Evolutionary conservation across 371 early-diverging fungal species (phyloP).

Genomic region (Lichtheimia ramosa): DNA sequence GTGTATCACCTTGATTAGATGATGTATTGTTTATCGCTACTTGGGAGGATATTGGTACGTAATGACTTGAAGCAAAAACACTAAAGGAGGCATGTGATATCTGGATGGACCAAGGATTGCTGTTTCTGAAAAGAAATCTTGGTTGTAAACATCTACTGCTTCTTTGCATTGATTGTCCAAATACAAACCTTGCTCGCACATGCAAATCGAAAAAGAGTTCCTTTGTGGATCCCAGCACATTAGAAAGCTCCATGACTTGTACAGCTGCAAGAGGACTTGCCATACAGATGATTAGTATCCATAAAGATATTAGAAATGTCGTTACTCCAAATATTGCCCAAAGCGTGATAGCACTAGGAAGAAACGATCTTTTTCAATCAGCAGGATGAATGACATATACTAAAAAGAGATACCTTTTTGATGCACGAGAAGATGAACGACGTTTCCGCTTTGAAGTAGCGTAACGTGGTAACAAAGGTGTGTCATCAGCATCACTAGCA

Average conservation of each 20-base stretch:
- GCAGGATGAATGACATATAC: too few species aligned
- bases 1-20: slow-evolving; percentile 5
- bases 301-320: slow-evolving; percentile 12
- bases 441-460: slow-evolving; percentile 4
- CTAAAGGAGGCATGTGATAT: slow-evolving; percentile 42
- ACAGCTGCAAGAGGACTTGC: slow-evolving; percentile 32
- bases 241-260: slow-evolving; percentile 42
- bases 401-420: not conserved
- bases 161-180: not conserved
- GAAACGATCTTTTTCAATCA: too few species aligned
- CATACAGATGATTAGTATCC: slow-evolving; percentile 14
- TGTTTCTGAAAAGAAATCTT: slow-evolving; percentile 12
- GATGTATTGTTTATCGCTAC: slow-evolving; percentile 14
- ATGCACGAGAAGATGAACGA: not conserved
- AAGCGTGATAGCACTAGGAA: slow-evolving; percentile 3
- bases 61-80: slow-evolving; percentile 54
- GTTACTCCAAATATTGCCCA: slow-evolving; percentile 7
- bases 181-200: slow-evolving; percentile 30
- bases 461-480: slow-evolving; percentile 18
- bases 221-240: slow-evolving; percentile 62
- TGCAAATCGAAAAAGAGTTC: slow-evolving; percentile 59
- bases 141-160: not conserved
- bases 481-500: slow-evolving; percentile 17
- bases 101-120: slow-evolving; percentile 25
- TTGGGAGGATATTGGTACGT: slow-evolving; percentile 19